A percentile compares a stretch with the other conserved stretches of the same genome.
These are phyloP conservation scores for Globisporangium lucens DNA, from an alignment of 352 stramenopile genomes.

Conservation along the genomic window DNA sequence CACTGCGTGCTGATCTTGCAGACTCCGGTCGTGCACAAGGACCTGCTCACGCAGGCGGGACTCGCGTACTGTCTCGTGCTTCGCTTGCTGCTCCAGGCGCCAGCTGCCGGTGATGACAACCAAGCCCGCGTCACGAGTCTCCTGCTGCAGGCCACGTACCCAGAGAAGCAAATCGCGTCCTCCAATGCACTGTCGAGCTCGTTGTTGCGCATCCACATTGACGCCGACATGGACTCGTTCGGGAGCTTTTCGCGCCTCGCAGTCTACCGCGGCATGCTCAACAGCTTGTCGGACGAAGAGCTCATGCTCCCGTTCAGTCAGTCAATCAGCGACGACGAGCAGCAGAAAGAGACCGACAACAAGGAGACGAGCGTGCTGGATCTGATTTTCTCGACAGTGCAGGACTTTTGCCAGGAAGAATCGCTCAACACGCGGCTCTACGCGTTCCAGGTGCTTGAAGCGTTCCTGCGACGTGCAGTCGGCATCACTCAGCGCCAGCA, in stretches of 20 bases:
- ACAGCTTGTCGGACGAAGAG: constrained; percentile 56
- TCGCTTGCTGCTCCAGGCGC: constrained; percentile 46
- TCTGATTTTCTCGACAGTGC: constrained; percentile 47
- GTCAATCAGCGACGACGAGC: background rate
- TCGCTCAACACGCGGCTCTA: constrained; percentile 70
- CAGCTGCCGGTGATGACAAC: constrained; percentile 6
- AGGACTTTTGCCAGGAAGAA: constrained; percentile 54
- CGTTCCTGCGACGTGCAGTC: constrained; percentile 64
- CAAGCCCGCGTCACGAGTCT: constrained; percentile 21
- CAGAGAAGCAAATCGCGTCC: constrained; percentile 18
- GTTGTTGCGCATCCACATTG: constrained; percentile 29
- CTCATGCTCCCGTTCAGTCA: constrained; percentile 27
- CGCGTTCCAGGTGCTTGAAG: constrained; percentile 79
- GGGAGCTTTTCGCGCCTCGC: constrained; percentile 54
- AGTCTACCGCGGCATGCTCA: constrained; percentile 66
- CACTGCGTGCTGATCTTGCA: constrained; percentile 65
- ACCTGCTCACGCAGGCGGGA: constrained; percentile 71
- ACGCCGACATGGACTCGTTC: constrained; percentile 41
- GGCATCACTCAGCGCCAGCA: constrained; percentile 41
- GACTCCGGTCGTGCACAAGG: constrained; percentile 75
- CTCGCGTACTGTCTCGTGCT: constrained; percentile 68
- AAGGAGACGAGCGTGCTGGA: constrained; percentile 39
- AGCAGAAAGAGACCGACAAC: background rate
- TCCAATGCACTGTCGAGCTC: background rate
- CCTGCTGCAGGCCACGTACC: constrained; percentile 39